phyloP scores from a whole-genome alignment of 495 filamentous ascomycete species.

The Aspergillus funiculosus region DNA sequence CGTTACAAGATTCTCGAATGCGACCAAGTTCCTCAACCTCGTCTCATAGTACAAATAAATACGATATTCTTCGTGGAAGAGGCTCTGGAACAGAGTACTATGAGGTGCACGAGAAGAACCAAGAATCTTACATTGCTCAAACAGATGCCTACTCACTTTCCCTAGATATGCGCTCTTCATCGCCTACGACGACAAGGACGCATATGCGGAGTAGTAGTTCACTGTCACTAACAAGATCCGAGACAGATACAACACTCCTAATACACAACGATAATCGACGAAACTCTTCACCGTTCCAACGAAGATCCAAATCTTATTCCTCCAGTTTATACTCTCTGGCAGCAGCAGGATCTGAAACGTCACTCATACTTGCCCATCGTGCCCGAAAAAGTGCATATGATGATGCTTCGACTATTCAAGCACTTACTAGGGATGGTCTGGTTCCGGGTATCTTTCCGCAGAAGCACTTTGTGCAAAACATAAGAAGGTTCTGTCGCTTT shows the following conservation, averaged over 20 bases:
- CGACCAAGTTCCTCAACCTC: slow-evolving; percentile 23
- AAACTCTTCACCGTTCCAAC: slow-evolving; percentile 28
- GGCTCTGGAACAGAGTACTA: slow-evolving; percentile 43
- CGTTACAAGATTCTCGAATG: slow-evolving; percentile 26
- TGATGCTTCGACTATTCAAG: slow-evolving; percentile 49
- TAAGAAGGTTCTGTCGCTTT: slow-evolving; percentile 70
- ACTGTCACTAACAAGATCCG: slow-evolving; percentile 43
- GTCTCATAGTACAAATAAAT: slow-evolving; percentile 19
- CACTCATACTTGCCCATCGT: slow-evolving; percentile 54
- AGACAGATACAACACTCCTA: slow-evolving; percentile 36
- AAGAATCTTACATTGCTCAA: slow-evolving; percentile 53
- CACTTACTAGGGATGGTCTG: slow-evolving; percentile 50
- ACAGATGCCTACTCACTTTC: slow-evolving; percentile 56
- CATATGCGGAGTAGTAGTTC: slow-evolving; percentile 46
- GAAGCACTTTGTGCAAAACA: slow-evolving; percentile 62
- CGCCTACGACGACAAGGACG: slow-evolving; percentile 40
- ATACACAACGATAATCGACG: slow-evolving; percentile 30
- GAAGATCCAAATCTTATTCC: slow-evolving; percentile 32
- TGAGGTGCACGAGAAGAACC: slow-evolving; percentile 47
- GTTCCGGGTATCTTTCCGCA: slow-evolving; percentile 62
- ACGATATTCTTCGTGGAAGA: slow-evolving; percentile 16
- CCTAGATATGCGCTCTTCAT: slow-evolving; percentile 42
- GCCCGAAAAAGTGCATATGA: slow-evolving; percentile 50
- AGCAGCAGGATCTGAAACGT: slow-evolving; percentile 59
- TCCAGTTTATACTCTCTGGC: slow-evolving; percentile 68